Evolutionary conservation across 2,329 filamentous ascomycete species (phyloP), one percentile per base, ranked within the genome.

Genomic region (Cladophialophora chaetospira): DNA sequence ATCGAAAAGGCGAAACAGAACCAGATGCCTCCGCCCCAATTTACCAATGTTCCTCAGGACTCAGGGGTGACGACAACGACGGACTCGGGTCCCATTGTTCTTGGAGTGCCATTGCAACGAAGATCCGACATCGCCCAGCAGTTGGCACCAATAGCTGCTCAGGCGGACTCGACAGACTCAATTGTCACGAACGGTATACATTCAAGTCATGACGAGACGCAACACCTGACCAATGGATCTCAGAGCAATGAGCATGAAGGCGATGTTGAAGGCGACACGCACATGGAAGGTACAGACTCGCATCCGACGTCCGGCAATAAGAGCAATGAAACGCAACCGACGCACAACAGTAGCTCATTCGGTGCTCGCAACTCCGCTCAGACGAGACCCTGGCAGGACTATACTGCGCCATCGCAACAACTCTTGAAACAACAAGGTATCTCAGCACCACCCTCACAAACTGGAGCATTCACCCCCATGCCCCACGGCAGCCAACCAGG

Each of bases 81-180:
- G n/a, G 63, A 63, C 25, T 59, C 58, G 35, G 80, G 82, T 0
- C 80, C 83, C 2, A 75, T 86, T 35, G 80, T 78, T 0, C 76
- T 91, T 3, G 88, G 87, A 13, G 87, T 88, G 58, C 77, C 80
- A 13, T 77, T 91, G 26, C 82, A 85, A 26, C 81, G 81, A 44
- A 73, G 71, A 65, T 68, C 67, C 21, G 60, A 63, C 48, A 53
- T 64, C 36, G 49, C 57, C 15, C 54, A 57, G 42, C 54, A 53
- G 13, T 48, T 65, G 23, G 50, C 55, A 13, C 84, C 62, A 70
- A 79, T 65, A 77, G 87, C 77, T 70, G 84, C 64, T 72, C 81
- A 73, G 81, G 82, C 65, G 75, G 82, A 68, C 11, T 69, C 67
- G 6, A 65, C 66, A 45, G 71, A 67, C 53, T 73, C 71, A 17